These are phyloP conservation scores for Tetrapisispora taiwanensis DNA, from an alignment of 805 yeast genomes.

Conservation along the genomic window DNA sequence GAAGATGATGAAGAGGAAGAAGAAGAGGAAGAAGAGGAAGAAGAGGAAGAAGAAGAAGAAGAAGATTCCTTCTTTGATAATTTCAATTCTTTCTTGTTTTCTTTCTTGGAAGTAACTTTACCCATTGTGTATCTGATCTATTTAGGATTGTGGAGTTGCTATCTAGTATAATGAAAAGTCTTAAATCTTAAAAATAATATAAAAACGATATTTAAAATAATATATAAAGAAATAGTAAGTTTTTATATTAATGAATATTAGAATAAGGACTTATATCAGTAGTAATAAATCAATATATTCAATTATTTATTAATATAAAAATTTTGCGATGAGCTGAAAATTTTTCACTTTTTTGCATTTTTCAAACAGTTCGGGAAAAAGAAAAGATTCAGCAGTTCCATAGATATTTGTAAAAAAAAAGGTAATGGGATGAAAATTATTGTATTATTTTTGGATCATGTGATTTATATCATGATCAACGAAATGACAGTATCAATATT, in stretches of 20 bases:
- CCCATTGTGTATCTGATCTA: constrained; percentile 12
- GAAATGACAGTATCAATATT: too few species aligned
- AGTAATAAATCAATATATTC: background rate
- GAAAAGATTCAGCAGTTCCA: background rate
- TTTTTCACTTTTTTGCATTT: constrained; percentile 1
- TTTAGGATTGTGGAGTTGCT: background rate
- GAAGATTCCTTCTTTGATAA: constrained; percentile 13
- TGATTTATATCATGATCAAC: too few species aligned
- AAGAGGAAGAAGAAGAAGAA: constrained; percentile 6
- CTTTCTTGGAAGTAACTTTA: constrained; percentile 24
- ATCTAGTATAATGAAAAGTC: background rate
- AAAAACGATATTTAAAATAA: too few species aligned
- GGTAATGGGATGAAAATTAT: too few species aligned
- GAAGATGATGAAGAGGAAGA: constrained; percentile 11
- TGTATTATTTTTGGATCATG: too few species aligned
- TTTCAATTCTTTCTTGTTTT: constrained; percentile 18
- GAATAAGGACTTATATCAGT: background rate
- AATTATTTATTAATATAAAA: background rate
- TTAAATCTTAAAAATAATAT: too few species aligned
- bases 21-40: constrained; percentile 4
- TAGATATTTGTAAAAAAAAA: too few species aligned
- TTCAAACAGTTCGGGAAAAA: background rate
- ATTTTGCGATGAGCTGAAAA: constrained; percentile 3
- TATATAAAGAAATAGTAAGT: too few species aligned
- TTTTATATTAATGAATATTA: background rate